These are phyloP conservation scores for Apodospora peruviana DNA, from an alignment of 495 filamentous ascomycete genomes.

Conservation along the genomic window DNA sequence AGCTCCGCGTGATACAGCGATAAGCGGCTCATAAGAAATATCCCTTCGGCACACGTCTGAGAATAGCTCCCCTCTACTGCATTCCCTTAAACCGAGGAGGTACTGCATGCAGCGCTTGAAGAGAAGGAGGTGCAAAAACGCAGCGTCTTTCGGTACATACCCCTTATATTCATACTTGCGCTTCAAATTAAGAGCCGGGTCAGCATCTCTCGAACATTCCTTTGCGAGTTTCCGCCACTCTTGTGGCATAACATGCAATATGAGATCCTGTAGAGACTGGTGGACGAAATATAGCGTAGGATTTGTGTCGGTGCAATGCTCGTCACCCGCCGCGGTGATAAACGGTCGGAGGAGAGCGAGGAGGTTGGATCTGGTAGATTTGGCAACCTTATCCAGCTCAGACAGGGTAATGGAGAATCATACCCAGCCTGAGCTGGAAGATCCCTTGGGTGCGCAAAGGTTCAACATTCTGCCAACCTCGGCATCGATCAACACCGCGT, in stretches of 20 bases:
- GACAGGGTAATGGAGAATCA: neutral
- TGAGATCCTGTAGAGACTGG: slow-evolving; percentile 20
- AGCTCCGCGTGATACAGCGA: too few relatives aligned
- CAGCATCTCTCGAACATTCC: too few relatives aligned
- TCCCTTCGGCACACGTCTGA: too few relatives aligned
- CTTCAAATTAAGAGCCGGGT: too few relatives aligned
- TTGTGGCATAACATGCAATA: slow-evolving; percentile 17
- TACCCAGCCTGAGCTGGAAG: too few relatives aligned
- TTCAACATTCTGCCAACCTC: neutral
- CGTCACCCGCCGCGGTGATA: neutral
- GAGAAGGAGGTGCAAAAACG: too few relatives aligned
- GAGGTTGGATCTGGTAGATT: neutral
- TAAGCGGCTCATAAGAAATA: too few relatives aligned
- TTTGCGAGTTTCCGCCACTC: slow-evolving; percentile 19
- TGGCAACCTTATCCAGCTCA: slow-evolving; percentile 1
- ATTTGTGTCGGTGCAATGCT: neutral
- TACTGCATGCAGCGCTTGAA: slow-evolving; percentile 49
- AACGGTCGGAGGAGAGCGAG: slow-evolving; percentile 5
- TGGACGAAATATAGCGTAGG: slow-evolving; percentile 18
- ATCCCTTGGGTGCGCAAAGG: too few relatives aligned
- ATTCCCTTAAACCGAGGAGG: slow-evolving; percentile 20
- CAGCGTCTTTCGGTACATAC: too few relatives aligned
- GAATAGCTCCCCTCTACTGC: neutral
- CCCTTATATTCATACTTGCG: slow-evolving; percentile 28
- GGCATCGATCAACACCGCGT: slow-evolving; percentile 1